phyloP scores from a whole-genome alignment of 805 yeast species.

The Candida schatavii region DNA sequence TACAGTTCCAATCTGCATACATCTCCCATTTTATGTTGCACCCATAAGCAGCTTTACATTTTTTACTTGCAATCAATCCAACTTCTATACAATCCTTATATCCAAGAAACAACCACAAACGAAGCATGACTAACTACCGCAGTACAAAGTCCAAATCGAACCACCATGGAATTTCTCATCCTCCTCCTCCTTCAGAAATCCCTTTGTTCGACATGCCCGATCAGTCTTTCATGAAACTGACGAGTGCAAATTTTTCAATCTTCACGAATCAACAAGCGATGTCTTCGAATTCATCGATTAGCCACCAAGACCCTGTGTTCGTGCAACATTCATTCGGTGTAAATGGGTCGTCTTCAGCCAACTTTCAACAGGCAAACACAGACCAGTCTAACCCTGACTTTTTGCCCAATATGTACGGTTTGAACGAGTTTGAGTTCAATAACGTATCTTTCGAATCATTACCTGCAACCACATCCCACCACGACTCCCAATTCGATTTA shows the following conservation, averaged over 20 bases:
- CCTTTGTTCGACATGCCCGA: conserved; percentile 1
- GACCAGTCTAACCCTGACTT: conserved; percentile 1
- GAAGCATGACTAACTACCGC: not conserved
- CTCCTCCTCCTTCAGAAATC: not conserved
- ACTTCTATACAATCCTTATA: not conserved
- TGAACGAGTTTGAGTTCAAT: conserved; percentile 4
- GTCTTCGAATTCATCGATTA: conserved; percentile 12
- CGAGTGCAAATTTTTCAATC: conserved; percentile 3
- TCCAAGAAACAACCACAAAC: not conserved
- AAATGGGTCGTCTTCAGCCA: not conserved
- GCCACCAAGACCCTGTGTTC: conserved; percentile 1
- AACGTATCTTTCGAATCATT: conserved; percentile 4
- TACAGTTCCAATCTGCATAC: too few species aligned
- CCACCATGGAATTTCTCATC: not conserved
- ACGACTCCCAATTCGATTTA: conserved; percentile 3
- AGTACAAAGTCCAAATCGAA: not conserved
- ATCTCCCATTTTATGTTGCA: too few species aligned
- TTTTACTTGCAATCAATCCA: not conserved
- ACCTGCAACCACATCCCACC: conserved; percentile 1
- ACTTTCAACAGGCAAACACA: not conserved
- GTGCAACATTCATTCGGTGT: not conserved
- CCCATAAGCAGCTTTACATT: too few species aligned
- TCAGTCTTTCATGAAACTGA: conserved; percentile 5
- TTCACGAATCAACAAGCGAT: conserved; percentile 14
- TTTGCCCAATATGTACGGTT: conserved; percentile 4